Conservation (phyloP, 2,329 filamentous ascomycete species). For the Xylaria hypoxylon region DNA sequence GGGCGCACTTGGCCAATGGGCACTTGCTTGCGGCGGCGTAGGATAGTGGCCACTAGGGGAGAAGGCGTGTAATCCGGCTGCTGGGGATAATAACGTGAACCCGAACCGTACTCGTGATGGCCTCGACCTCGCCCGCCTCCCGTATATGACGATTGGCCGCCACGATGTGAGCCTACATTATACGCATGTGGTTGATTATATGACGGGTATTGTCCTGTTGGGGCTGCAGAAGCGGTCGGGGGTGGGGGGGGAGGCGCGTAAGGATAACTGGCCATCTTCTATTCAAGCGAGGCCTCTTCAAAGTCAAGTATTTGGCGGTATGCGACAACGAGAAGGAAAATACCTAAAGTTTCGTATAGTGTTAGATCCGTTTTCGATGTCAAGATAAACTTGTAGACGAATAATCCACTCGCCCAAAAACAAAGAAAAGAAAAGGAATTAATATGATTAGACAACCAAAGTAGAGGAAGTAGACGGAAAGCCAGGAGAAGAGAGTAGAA, state of each 20-base stretch:
- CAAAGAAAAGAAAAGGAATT: no score
- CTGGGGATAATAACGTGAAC: constrained; percentile 47
- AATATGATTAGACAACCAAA: not conserved
- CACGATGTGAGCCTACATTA: constrained; percentile 52
- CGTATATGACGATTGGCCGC: constrained; percentile 42
- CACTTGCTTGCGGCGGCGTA: constrained; percentile 44
- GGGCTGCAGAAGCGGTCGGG: constrained; percentile 47
- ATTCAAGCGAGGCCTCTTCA: constrained; percentile 11
- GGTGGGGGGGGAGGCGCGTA: constrained; percentile 50
- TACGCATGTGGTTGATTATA: constrained; percentile 58
- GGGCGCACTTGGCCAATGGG: constrained; percentile 52
- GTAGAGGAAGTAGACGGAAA: not conserved
- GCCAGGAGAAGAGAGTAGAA: not conserved
- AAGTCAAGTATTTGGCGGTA: constrained; percentile 14
- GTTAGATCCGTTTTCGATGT: constrained; percentile 21
- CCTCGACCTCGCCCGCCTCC: constrained; percentile 45
- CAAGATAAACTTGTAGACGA: not conserved
- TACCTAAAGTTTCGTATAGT: constrained; percentile 6
- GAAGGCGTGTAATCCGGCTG: constrained; percentile 45
- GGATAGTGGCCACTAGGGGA: constrained; percentile 44
- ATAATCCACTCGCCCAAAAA: no score
- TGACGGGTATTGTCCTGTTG: constrained; percentile 46
- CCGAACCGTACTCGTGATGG: constrained; percentile 46
- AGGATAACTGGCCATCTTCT: constrained; percentile 49
- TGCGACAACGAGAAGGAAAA: constrained; percentile 12